Evolutionary conservation across 139 green algal species (phyloP), one percentile per base, ranked within the genome.

Genomic region (Pleodorina starrii): DNA sequence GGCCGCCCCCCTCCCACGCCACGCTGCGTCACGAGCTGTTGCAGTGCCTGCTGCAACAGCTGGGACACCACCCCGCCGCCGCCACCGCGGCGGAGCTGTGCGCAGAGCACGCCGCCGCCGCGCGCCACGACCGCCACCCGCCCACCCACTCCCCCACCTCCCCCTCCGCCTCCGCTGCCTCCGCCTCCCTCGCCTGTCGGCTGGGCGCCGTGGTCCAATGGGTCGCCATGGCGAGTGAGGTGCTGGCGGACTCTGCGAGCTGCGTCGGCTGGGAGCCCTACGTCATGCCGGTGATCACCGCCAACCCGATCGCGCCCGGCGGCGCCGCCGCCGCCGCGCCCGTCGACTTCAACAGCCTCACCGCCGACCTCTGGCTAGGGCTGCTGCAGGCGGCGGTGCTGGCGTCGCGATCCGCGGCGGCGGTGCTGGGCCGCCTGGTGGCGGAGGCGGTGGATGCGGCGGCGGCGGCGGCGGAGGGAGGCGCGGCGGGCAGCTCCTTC

Each of bases 211-310:
- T 79, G 27, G 72, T 85, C 12, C 72, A 73, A 17, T 97, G 95
- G 95, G 77, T 96, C 48, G 92, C 87, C 43, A 86, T 87, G 19
- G 84, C 91, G 27, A 93, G 94, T 32, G 89, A 93, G 7, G 92
- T 94, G 23, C 92, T 97, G 36, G 80, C 93, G 66, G 90, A 80
- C 25, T 86, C 85, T 23, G 32, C 81, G 38, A 90, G 90, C 0
- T 98, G 96, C 81, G 78, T 97, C 60, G 88, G 85, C 16, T 98
- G 96, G 95, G 95, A 97, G 76, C 91, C 94, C 0, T 75, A 94
- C 35, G 79, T 95, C 0, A 36, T 68, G 27, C 91, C 93, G 0
- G 89, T 86, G 29, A 92, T 95, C 89, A 93, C 84, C 16, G 68
- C 89, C 42, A 82, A 92, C 23, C 87, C 90, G 81, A 66, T 21